Conservation (phyloP, 257 asterid species). For the Nicotiana undulata region DNA sequence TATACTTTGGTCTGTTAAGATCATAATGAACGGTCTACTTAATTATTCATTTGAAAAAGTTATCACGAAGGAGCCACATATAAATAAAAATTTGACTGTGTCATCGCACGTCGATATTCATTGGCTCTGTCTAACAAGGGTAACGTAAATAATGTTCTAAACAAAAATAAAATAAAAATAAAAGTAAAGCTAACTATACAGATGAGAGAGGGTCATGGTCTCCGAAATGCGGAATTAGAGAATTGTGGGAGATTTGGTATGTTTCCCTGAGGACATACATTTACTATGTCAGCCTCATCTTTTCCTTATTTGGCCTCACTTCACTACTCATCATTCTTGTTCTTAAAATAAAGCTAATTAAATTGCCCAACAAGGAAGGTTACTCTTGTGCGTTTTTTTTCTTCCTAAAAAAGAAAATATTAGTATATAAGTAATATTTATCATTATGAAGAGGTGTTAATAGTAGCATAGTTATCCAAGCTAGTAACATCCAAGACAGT, state of each 20-base stretch:
- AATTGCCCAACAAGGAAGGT: neutral
- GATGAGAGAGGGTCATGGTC: slow-evolving; percentile 15
- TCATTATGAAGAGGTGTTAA: too few relatives aligned
- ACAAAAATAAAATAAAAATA: neutral
- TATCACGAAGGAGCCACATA: slow-evolving; percentile 4
- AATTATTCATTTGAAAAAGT: neutral
- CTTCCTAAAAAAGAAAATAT: too few relatives aligned
- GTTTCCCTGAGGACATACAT: slow-evolving; percentile 34
- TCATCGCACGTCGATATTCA: neutral
- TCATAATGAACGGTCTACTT: neutral
- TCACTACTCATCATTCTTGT: neutral
- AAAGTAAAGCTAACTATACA: slow-evolving; percentile 10
- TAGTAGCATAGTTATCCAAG: too few relatives aligned
- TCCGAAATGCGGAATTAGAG: slow-evolving; percentile 11
- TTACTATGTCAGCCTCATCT: slow-evolving; percentile 11
- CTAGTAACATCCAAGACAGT: too few relatives aligned
- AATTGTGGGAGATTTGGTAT: slow-evolving; percentile 19
- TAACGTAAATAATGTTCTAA: neutral
- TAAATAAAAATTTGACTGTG: too few relatives aligned
- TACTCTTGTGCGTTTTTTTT: neutral
- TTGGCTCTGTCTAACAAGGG: neutral
- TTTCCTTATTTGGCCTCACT: neutral
- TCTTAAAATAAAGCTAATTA: neutral
- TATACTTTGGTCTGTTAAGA: neutral
- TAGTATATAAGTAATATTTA: too few relatives aligned